A percentile compares a stretch with the other conserved stretches of the same genome.
Conservation (phyloP, 495 filamentous ascomycete genomes). For the Xylaria flabelliformis region DNA sequence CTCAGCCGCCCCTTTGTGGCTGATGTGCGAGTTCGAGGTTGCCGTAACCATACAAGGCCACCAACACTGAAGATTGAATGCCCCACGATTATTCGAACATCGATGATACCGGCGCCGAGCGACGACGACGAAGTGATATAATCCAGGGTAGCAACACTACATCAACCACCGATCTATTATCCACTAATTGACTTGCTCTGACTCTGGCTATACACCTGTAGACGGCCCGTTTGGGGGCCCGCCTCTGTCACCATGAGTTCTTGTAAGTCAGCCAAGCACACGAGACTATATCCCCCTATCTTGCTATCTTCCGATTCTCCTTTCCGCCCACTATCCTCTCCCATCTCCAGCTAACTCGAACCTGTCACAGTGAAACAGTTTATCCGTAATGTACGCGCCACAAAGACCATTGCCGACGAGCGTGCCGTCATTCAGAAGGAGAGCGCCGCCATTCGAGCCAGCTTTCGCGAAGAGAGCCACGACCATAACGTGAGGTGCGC, state of each 20-base stretch:
- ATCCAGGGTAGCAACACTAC: neutral
- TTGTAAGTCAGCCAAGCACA: constrained; percentile 40
- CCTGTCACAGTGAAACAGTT: constrained; percentile 88
- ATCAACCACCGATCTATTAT: constrained; percentile 8
- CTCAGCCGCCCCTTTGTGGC: constrained; percentile 10
- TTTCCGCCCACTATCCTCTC: constrained; percentile 1
- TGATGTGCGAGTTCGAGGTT: constrained; percentile 13
- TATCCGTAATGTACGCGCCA: constrained; percentile 96
- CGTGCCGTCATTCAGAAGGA: constrained; percentile 98
- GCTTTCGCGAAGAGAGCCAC: constrained; percentile 94
- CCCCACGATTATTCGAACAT: constrained; percentile 16
- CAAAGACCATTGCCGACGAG: constrained; percentile 98
- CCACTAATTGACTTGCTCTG: constrained; percentile 16
- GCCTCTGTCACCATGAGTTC: constrained; percentile 50
- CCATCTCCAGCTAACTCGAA: constrained; percentile 23
- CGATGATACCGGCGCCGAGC: constrained; percentile 5
- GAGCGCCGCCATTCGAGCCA: constrained; percentile 94
- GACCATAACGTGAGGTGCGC: constrained; percentile 85
- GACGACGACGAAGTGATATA: constrained; percentile 3
- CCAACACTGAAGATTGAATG: constrained; percentile 22
- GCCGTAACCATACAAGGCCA: constrained; percentile 10
- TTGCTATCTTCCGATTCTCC: neutral
- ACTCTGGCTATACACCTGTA: constrained; percentile 46
- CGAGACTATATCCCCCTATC: neutral
- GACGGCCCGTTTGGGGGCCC: constrained; percentile 52